phyloP scores from a whole-genome alignment of 768 basidiomycete species.

The Mrakia frigida region DNA sequence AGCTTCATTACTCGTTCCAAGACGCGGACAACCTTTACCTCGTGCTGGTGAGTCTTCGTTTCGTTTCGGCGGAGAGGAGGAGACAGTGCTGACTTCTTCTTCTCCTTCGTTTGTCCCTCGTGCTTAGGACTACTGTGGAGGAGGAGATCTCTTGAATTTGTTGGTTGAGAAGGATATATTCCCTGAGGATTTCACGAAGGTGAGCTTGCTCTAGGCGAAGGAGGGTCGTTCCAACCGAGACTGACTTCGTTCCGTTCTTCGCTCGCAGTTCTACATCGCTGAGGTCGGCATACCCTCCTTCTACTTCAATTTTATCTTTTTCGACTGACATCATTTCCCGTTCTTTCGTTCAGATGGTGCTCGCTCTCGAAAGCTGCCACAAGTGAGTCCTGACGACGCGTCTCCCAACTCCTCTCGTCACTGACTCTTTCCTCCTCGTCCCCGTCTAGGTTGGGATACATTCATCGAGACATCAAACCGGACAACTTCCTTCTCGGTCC shows the following conservation, averaged over 20 bases:
- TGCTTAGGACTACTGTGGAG: conserved; percentile 93
- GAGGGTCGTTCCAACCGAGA: conserved; percentile 43
- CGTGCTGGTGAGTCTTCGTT: conserved; percentile 51
- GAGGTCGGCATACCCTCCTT: conserved; percentile 56
- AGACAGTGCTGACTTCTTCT: not conserved
- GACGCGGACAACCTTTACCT: conserved; percentile 93
- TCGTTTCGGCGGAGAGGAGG: no score
- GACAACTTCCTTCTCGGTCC: conserved; percentile 89
- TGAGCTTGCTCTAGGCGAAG: not conserved
- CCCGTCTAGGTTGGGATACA: conserved; percentile 93
- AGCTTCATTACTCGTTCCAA: conserved; percentile 83
- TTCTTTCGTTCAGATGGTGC: conserved; percentile 66
- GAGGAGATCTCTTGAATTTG: conserved; percentile 91
- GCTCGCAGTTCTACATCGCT: conserved; percentile 77
- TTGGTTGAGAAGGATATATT: conserved; percentile 88
- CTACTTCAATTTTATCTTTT: not conserved
- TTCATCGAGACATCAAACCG: conserved; percentile 90
- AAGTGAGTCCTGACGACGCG: not conserved
- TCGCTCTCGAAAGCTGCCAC: conserved; percentile 68
- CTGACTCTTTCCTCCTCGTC: conserved; percentile 46
- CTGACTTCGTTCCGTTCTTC: conserved; percentile 43
- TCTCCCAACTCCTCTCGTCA: not conserved
- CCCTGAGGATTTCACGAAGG: conserved; percentile 64
- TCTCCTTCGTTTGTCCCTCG: conserved; percentile 42
- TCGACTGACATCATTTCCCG: not conserved